Base-by-base conservation (phyloP, 805 yeast species). In the Spathaspora passalidarum region DNA sequence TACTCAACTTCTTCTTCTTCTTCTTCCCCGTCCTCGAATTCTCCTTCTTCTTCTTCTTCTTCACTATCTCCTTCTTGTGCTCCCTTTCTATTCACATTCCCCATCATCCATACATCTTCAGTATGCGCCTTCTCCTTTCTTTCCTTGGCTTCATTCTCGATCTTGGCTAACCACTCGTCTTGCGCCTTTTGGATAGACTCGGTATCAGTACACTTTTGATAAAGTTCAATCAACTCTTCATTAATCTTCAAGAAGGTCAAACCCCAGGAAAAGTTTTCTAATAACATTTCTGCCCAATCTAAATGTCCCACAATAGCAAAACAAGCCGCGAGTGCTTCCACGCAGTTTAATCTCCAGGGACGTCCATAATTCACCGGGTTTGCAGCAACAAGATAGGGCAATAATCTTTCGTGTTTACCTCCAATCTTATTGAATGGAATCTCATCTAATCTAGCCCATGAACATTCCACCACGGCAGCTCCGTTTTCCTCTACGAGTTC, bases 361-460 rank as follows among this genome's bases (percentile, higher is more conserved):
- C 86, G 78, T 4, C 99, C 99, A 57, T 94, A 94, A 64, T 94
- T 94, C 6, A 95, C 98, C 23, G 96, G 96, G 61, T 94, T 94
- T 0, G 98, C 96, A 4, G 98, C 98, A 8, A 94, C 90, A 40
- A 94, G 69, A 56, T 92, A 94, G 0, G 99, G 99, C 47, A 94
- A 62, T 23, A 94, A 70, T 40, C 99, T 73, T 60, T 92, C 96
- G 56, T 88, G 76, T 49, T 80, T 81, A 4, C 98, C 98, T 3
- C 98, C 98, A 48, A 94, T 90, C 59, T 87, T 88, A 49, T 76
- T 71, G 65, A 94, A 94, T 4, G 99, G 99, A n/a, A 94, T 82
- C 63, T 94, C 99, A 46, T 90, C 96, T n/a, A 94, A 63, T 45
- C 98, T 73, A 0, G 99, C 99, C 99, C 99, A 94, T 1, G 97